These are phyloP conservation scores for Yamadazyma philogaea DNA, from an alignment of 805 yeast genomes.

Conservation along the genomic window DNA sequence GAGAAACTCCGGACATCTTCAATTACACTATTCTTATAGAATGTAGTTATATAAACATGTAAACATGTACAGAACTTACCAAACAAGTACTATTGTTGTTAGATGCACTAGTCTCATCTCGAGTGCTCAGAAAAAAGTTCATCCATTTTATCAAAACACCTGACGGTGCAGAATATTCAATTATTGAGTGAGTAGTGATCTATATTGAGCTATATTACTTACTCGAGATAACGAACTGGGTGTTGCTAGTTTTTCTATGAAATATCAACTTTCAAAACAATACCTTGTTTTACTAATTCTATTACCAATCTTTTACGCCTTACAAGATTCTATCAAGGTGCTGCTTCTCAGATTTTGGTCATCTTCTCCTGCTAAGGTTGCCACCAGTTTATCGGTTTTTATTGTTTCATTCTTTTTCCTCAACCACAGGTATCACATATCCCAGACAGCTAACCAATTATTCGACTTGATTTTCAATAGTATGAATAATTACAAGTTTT, in stretches of 20 bases:
- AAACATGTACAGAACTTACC: too few species aligned
- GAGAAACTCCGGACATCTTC: too few species aligned
- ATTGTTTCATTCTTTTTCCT: constrained; percentile 1
- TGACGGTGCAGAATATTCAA: neutral
- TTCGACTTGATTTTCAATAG: neutral
- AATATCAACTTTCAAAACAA: neutral
- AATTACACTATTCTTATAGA: too few species aligned
- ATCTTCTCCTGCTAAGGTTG: constrained; percentile 10
- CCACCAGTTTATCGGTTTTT: constrained; percentile 8
- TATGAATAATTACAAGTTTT: constrained; percentile 10
- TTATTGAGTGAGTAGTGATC: neutral
- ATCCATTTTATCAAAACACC: neutral
- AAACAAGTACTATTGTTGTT: too few species aligned
- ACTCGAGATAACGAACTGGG: neutral
- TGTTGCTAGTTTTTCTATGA: constrained; percentile 3
- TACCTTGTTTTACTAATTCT: constrained; percentile 3
- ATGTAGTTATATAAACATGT: too few species aligned
- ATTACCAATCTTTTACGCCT: neutral
- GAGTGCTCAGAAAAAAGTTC: neutral
- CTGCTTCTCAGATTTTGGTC: neutral
- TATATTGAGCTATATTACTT: neutral
- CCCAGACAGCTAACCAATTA: neutral
- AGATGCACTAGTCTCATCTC: too few species aligned
- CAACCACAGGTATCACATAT: constrained; percentile 3
- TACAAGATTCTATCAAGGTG: neutral